Evolutionary conservation across 805 yeast species (phyloP).

Genomic region (Teunomyces barrocoloradensis): DNA sequence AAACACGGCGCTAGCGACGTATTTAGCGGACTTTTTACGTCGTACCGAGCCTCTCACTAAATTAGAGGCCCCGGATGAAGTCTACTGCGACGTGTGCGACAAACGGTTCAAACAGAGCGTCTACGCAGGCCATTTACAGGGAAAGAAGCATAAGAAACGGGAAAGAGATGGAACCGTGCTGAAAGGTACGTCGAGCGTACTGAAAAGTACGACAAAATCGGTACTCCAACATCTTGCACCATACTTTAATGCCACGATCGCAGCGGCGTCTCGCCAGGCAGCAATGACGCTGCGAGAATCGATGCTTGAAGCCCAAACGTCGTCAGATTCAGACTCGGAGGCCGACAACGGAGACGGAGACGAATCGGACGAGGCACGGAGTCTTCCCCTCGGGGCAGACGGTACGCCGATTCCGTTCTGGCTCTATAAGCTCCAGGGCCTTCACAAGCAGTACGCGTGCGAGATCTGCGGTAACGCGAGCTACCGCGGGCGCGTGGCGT

Average conservation of each 20-base stretch:
- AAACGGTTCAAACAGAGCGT: constrained; percentile 64
- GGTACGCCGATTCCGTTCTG: constrained; percentile 92
- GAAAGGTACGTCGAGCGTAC: background rate
- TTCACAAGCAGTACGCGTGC: constrained; percentile 68
- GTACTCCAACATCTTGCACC: constrained; percentile 1
- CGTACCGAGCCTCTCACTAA: background rate
- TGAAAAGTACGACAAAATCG: background rate
- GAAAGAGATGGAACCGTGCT: constrained; percentile 30
- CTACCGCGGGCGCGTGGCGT: constrained; percentile 72
- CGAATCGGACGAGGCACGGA: background rate
- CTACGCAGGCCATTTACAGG: constrained; percentile 63
- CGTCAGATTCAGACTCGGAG: constrained; percentile 29
- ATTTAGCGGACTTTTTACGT: background rate
- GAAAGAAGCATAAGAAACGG: constrained; percentile 72
- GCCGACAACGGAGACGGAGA: no score
- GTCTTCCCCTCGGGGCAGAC: constrained; percentile 77
- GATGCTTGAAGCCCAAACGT: constrained; percentile 39
- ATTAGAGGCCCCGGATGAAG: constrained; percentile 10
- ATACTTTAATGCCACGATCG: constrained; percentile 46
- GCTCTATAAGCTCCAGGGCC: constrained; percentile 87
- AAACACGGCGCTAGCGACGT: background rate
- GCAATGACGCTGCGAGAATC: constrained; percentile 73
- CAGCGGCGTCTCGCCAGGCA: constrained; percentile 61
- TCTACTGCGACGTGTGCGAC: constrained; percentile 64
- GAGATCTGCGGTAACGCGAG: constrained; percentile 80